Conservation (phyloP, 2,329 filamentous ascomycete genomes). For the Diplodia sapinea region DNA sequence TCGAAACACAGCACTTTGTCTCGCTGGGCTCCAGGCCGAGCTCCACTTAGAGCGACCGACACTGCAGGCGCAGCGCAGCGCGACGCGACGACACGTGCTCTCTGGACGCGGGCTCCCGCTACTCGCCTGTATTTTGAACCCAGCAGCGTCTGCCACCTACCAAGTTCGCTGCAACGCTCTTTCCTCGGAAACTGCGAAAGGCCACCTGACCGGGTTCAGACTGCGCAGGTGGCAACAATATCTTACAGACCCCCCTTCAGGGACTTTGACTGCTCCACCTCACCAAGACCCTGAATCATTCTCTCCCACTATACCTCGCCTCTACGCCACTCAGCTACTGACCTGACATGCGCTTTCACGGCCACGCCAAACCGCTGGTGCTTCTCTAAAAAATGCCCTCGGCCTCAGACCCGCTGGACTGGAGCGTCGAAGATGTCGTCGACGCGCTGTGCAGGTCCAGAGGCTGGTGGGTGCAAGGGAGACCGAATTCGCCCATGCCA, state of each 20-base stretch:
- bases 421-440: constrained; percentile 72
- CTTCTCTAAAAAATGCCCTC: constrained; percentile 12
- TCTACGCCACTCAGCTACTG: neutral
- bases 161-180: neutral
- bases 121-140: neutral
- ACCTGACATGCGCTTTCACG: neutral
- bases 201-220: neutral
- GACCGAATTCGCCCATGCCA: constrained; percentile 54
- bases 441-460: constrained; percentile 65
- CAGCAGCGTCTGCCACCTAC: neutral
- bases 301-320: neutral
- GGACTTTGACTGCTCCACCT: neutral
- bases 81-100: constrained; percentile 1
- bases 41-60: neutral
- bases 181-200: neutral
- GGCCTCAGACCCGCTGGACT: constrained; percentile 71
- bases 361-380: neutral
- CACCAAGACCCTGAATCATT: neutral
- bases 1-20: neutral
- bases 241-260: neutral
- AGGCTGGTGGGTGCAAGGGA: constrained; percentile 55
- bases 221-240: neutral
- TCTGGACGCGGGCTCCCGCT: neutral
- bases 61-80: neutral
- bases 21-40: neutral